A percentile compares a stretch with the other conserved stretches of the same genome.
Conservation (phyloP, 2,329 filamentous ascomycete species). For the Kalmusia sp. region DNA sequence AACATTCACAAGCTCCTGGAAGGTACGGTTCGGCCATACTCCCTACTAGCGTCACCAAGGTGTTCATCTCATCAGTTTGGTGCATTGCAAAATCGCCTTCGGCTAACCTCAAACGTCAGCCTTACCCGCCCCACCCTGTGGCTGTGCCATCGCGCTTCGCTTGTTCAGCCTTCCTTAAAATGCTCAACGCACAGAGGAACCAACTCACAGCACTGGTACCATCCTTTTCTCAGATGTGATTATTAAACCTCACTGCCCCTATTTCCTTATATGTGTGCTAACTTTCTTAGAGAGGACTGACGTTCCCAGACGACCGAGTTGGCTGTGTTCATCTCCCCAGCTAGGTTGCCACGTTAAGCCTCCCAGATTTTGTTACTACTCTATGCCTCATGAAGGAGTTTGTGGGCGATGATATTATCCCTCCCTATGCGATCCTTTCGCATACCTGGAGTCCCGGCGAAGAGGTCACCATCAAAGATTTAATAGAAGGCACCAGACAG, state of each 20-base stretch:
- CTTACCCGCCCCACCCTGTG: constrained; percentile 17
- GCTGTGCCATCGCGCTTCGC: constrained; percentile 9
- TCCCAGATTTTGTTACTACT: constrained; percentile 4
- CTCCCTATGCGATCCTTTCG: too few relatives aligned
- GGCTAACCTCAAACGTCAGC: constrained; percentile 15
- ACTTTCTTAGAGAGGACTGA: constrained; percentile 15
- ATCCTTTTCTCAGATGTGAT: constrained; percentile 14
- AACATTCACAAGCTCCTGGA: too few relatives aligned
- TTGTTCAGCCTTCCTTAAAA: too few relatives aligned
- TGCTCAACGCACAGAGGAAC: constrained; percentile 14
- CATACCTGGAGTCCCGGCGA: too few relatives aligned
- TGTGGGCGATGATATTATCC: background rate
- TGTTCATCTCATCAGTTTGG: background rate
- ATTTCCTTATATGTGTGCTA: constrained; percentile 18
- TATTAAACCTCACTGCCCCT: constrained; percentile 14
- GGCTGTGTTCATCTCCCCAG: constrained; percentile 14
- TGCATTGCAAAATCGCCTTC: constrained; percentile 17
- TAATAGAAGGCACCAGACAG: too few relatives aligned
- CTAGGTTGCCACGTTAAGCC: constrained; percentile 14
- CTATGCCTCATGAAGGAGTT: constrained; percentile 7
- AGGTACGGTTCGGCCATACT: too few relatives aligned
- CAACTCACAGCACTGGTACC: constrained; percentile 10
- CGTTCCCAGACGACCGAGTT: constrained; percentile 15
- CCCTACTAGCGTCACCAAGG: too few relatives aligned
- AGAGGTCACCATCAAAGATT: too few relatives aligned